Conservation (phyloP, 2,329 filamentous ascomycete species). For the Chalara sp. region DNA sequence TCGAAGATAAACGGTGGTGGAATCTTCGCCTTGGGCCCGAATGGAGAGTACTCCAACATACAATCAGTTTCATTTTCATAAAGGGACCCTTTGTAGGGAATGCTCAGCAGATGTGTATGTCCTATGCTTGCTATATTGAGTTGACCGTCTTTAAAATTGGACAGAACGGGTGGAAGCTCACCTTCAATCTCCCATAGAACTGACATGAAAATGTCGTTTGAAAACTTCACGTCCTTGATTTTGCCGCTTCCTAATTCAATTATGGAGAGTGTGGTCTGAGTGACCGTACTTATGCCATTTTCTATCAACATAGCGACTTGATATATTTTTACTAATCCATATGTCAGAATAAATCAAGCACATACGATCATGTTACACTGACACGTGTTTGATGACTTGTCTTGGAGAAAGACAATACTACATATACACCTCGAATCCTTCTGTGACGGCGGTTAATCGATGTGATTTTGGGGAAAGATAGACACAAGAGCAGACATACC, state of each 20-base stretch:
- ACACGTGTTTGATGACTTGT: too few relatives aligned
- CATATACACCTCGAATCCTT: background rate
- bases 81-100: constrained; percentile 15
- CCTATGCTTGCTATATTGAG: constrained; percentile 7
- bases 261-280: constrained; percentile 11
- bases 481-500: constrained; percentile 10
- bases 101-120: constrained; percentile 15
- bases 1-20: constrained; percentile 6
- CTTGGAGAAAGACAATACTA: constrained; percentile 9
- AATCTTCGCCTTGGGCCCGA: background rate
- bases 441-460: constrained; percentile 9
- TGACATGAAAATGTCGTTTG: constrained; percentile 20
- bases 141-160: background rate
- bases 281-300: constrained; percentile 24
- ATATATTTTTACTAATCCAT: too few relatives aligned
- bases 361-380: too few relatives aligned
- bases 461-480: background rate
- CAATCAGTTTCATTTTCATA: background rate
- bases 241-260: constrained; percentile 23
- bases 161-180: constrained; percentile 4
- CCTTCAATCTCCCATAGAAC: constrained; percentile 23
- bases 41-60: constrained; percentile 8
- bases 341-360: too few relatives aligned
- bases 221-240: constrained; percentile 26
- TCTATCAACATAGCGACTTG: constrained; percentile 10